Evolutionary conservation across 306 rosid species (phyloP), one percentile per base, ranked within the genome.

Genomic region (Canavalia gladiata): DNA sequence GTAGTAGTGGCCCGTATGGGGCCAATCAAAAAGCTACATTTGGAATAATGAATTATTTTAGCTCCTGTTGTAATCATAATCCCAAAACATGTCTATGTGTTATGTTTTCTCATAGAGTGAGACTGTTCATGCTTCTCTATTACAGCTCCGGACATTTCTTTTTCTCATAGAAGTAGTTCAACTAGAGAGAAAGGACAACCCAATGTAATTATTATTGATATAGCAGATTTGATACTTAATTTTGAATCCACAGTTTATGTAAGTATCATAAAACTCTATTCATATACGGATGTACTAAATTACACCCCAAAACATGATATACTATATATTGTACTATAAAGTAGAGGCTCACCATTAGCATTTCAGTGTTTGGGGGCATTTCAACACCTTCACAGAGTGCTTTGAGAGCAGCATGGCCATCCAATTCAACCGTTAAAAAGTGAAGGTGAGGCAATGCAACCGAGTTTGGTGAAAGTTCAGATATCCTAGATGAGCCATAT

Each of bases 381-480:
- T 86, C 88, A 64, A 87, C 89, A 59, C 91, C 90, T 73, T 86
- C 83, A 76, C 91, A 90, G 45, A 88, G 87, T 82, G 93, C 87
- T 80, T 74, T 69, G 67, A 79, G 77, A 84, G 77, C 59, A 28
- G 79, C 45, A 84, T 73, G 77, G 54, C 56, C 85, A 77, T 82
- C 91, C 86, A 88, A 81, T 29, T 86, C 91, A 72, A 90, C 80
- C 49, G 37, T 80, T 64, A 90, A 62, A 76, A 90, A 88, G 79
- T 90, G 93, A 79, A 84, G 84, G 43, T 66, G 87, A 49, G 90
- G 90, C 83, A 76, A 51, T 68, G 86, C 87, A 9, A 71, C 64
- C 28, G 47, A 59, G 67, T 74, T 84, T 80, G 87, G 33, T 25
- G 74, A 60, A 71, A 82, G 80, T 60, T 84, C 65, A 33, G 88